phyloP scores from a whole-genome alignment of 2,329 filamentous ascomycete genomes.

The Xylaria polymorpha region DNA sequence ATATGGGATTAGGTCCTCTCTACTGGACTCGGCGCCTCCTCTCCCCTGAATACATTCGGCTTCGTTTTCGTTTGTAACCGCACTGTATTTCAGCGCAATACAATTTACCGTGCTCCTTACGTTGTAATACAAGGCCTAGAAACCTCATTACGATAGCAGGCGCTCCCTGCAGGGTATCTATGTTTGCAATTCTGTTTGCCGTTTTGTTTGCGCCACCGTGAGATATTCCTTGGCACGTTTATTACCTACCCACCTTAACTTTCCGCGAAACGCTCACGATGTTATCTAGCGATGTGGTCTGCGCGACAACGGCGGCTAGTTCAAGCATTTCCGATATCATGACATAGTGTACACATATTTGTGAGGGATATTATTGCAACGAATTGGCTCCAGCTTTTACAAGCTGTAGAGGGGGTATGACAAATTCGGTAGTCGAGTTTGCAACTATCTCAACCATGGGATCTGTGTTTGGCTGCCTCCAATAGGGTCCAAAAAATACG shows the following conservation, averaged over 20 bases:
- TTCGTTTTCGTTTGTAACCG: not conserved
- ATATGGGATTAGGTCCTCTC: too few species aligned
- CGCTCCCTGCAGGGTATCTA: not conserved
- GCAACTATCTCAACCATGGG: not conserved
- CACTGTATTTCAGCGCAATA: not conserved
- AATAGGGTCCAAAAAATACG: not conserved
- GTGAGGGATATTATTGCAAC: not conserved
- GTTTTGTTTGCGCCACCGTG: not conserved
- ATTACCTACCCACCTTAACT: too few species aligned
- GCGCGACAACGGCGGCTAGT: not conserved
- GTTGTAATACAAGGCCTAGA: not conserved
- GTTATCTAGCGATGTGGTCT: not conserved
- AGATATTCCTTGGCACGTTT: not conserved
- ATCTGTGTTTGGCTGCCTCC: not conserved
- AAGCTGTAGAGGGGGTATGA: not conserved
- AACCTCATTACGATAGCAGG: not conserved
- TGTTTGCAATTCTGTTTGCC: not conserved
- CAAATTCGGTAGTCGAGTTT: not conserved
- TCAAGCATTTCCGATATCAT: not conserved
- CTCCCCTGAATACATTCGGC: not conserved
- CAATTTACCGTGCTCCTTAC: not conserved
- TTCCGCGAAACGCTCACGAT: not conserved
- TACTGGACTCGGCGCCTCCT: too few species aligned
- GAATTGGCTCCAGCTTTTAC: not conserved
- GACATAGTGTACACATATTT: not conserved